Percentiles rank a stretch among this genome's conserved stretches.
Conservation (phyloP, 306 rosid species). For the Fragaria nilgerrensis region DNA sequence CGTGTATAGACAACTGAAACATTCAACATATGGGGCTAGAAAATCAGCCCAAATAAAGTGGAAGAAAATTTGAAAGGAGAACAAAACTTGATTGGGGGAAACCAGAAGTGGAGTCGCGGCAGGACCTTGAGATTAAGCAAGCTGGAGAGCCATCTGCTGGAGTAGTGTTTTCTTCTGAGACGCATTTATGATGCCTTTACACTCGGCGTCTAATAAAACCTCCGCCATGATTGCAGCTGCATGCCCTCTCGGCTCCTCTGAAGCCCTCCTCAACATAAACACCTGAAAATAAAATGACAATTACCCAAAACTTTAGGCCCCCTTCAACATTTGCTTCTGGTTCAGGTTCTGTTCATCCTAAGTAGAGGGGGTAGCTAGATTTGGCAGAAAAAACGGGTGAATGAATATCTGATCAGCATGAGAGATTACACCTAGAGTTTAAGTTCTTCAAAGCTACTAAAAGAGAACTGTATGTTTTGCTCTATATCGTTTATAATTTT, state of each 20-base stretch:
- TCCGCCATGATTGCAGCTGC: conserved; percentile 74
- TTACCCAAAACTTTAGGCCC: neutral
- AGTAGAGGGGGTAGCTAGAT: neutral
- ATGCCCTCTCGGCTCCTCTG: conserved; percentile 73
- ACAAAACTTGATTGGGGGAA: neutral
- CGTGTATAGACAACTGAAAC: neutral
- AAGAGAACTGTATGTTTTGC: neutral
- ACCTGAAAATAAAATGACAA: conserved; percentile 29
- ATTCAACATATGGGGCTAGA: neutral
- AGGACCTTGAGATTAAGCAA: conserved; percentile 36
- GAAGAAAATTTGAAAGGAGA: neutral
- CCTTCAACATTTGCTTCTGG: neutral
- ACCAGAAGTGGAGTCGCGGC: neutral
- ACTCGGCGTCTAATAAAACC: conserved; percentile 67
- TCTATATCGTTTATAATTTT: neutral
- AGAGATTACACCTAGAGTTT: neutral
- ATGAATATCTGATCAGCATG: neutral
- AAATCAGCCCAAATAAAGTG: neutral
- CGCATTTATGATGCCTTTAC: conserved; percentile 62
- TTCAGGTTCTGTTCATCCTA: neutral
- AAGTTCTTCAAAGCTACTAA: neutral
- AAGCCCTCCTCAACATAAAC: conserved; percentile 66
- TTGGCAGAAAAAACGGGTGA: neutral
- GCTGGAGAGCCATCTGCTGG: conserved; percentile 61
- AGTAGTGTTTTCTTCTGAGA: conserved; percentile 64